Evolutionary conservation across 805 yeast genomes (phyloP).

Genomic region (baker's yeast (Saccharomyces cerevisiae)): DNA sequence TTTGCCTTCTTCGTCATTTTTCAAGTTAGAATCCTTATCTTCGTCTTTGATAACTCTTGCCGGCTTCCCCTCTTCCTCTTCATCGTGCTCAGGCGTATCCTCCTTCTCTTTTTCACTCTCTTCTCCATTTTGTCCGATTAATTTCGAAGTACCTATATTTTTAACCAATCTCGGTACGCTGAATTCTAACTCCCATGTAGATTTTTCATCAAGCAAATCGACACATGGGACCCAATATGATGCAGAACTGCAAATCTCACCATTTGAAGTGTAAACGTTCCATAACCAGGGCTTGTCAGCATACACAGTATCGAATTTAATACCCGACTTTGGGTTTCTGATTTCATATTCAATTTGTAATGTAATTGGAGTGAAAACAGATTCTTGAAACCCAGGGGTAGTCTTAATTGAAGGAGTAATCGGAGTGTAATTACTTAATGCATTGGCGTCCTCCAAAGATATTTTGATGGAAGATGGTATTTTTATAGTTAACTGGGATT

Average conservation of each 20-base stretch:
- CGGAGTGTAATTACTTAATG: slow-evolving; percentile 33
- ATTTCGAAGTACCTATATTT: slow-evolving; percentile 44
- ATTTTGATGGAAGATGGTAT: slow-evolving; percentile 40
- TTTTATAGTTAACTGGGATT: slow-evolving; percentile 26
- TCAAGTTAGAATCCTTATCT: background rate
- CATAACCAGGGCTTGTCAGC: slow-evolving; percentile 40
- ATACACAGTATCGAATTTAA: slow-evolving; percentile 50
- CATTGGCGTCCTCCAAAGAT: slow-evolving; percentile 45
- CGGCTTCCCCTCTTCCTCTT: slow-evolving; percentile 3
- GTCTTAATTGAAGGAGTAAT: slow-evolving; percentile 35
- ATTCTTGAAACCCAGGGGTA: slow-evolving; percentile 35
- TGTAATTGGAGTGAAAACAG: slow-evolving; percentile 64
- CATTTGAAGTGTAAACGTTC: slow-evolving; percentile 82
- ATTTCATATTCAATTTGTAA: slow-evolving; percentile 60
- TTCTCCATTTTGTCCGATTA: slow-evolving; percentile 33
- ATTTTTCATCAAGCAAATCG: slow-evolving; percentile 78
- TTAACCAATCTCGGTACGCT: slow-evolving; percentile 72
- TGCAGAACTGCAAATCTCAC: slow-evolving; percentile 70
- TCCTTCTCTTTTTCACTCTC: slow-evolving; percentile 13
- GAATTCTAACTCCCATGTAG: slow-evolving; percentile 89
- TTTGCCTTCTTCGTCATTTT: slow-evolving; percentile 4
- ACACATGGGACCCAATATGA: slow-evolving; percentile 98
- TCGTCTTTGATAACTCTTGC: background rate
- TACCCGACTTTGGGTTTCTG: slow-evolving; percentile 61
- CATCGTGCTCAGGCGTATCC: slow-evolving; percentile 12